Evolutionary conservation across 2,329 filamentous ascomycete species (phyloP), one percentile per base, ranked within the genome.

Genomic region (Whalleya microplaca): DNA sequence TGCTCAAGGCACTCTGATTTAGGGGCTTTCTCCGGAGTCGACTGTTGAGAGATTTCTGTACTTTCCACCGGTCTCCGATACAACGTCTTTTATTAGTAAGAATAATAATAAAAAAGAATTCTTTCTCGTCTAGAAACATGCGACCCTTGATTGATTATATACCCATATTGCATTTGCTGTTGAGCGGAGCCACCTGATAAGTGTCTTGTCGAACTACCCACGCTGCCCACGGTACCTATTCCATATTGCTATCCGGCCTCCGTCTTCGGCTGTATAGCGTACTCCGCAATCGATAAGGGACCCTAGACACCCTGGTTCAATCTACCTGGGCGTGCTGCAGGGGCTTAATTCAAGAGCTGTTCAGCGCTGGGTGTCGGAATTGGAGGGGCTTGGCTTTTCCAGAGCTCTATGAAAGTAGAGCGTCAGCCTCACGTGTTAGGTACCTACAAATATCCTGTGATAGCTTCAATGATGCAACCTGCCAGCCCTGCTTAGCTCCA

Each of bases 361-460:
- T 5, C 7, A 20, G n/a, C n/a, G n/a, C n/a, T n/a, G n/a, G 19
- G 20, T 46, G 29, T 45, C 19, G 41, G 29, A 62, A 62, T 55
- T 57, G 56, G 32, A 53, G 59, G 59, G 59, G 59, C 56, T 42
- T 41, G n/a, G 50, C 50, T 55, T 37, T n/a, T n/a, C n/a, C 41
- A 27, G 14, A 41, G 8, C 43, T 56, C 48, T 54, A 48, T 56
- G 37, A 48, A 21, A 45, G 45, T 56, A 51, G 45, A 59, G 53
- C 56, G 48, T 62, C 56, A 57, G 56, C 59, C 59, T 62, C 43
- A 48, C 50, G 50, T 55, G 14, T 53, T 41, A 45, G 45, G 53
- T 37, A 37, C n/a, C n/a, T n/a, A n/a, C 32, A 37, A 14, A 37
- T 14, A 6, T 37, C 43, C 27, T 45, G 43, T 19, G 48, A 62